A percentile compares a stretch with the other conserved stretches of the same genome.
Conservation (phyloP, 176 grass and related monocot genomes). For the Juncus effusus region DNA sequence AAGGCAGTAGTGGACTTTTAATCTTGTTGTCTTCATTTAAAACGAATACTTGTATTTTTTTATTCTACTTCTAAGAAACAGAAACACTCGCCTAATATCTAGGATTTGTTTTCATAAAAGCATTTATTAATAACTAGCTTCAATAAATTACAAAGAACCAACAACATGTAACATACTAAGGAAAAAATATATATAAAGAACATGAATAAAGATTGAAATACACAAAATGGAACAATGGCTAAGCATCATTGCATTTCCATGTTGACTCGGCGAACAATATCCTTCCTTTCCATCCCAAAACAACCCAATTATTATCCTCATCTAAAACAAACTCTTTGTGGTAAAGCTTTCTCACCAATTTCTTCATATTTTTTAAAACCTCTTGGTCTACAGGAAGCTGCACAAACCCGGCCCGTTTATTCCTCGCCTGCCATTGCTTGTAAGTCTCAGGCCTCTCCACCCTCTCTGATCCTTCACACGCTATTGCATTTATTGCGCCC, state of each 20-base stretch:
- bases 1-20: too few relatives aligned
- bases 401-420: slow-evolving; percentile 30
- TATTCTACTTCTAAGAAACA: too few relatives aligned
- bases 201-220: neutral
- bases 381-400: slow-evolving; percentile 28
- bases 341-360: slow-evolving; percentile 4
- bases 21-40: too few relatives aligned
- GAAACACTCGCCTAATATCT: too few relatives aligned
- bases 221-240: neutral
- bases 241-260: slow-evolving; percentile 30
- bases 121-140: too few relatives aligned
- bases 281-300: slow-evolving; percentile 48
- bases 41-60: too few relatives aligned
- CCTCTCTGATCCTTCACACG: slow-evolving; percentile 41
- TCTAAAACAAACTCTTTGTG: slow-evolving; percentile 36
- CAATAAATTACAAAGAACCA: too few relatives aligned
- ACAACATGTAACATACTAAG: too few relatives aligned
- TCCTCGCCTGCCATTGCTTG: slow-evolving; percentile 37
- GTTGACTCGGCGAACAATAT: slow-evolving; percentile 24
- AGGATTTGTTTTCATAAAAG: too few relatives aligned
- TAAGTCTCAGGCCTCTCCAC: slow-evolving; percentile 31
- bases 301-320: slow-evolving; percentile 35
- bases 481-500: slow-evolving; percentile 20
- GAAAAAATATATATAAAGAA: neutral
- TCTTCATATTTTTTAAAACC: neutral